Conservation (phyloP, 2,329 filamentous ascomycete genomes). For the Monilinia vaccinii-corymbosi region DNA sequence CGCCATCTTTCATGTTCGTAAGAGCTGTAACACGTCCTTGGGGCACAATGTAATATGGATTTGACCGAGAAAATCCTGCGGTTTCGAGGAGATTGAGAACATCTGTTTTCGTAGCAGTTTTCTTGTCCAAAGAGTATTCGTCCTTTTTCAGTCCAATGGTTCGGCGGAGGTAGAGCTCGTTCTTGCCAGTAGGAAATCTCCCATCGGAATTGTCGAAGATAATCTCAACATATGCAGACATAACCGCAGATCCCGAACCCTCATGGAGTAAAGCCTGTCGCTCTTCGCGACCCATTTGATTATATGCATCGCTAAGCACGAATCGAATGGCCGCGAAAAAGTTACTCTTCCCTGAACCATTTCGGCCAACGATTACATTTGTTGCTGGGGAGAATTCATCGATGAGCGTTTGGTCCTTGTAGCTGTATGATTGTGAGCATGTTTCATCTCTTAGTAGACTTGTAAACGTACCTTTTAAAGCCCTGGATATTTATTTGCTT, state of each 20-base stretch:
- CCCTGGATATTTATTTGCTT: conserved; percentile 99
- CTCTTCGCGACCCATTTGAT: conserved; percentile 90
- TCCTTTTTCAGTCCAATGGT: conserved; percentile 98
- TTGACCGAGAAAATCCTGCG: conserved; percentile 91
- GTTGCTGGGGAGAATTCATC: conserved; percentile 96
- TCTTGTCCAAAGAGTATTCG: conserved; percentile 94
- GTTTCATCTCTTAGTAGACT: neutral
- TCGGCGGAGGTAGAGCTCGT: conserved; percentile 81
- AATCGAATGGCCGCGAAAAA: conserved; percentile 99
- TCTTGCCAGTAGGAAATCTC: conserved; percentile 85
- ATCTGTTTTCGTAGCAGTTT: conserved; percentile 88
- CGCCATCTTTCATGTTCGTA: conserved; percentile 97
- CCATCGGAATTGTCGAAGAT: conserved; percentile 98
- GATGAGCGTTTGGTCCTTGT: conserved; percentile 98
- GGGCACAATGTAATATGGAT: conserved; percentile 98
- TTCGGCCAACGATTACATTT: conserved; percentile 97
- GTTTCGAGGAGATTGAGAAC: conserved; percentile 94
- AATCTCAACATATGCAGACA: conserved; percentile 99
- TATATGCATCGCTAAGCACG: conserved; percentile 95
- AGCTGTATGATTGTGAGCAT: conserved; percentile 45
- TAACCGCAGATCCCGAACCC: conserved; percentile 92
- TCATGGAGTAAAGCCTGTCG: conserved; percentile 94
- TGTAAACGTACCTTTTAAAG: conserved; percentile 76
- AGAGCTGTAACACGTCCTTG: conserved; percentile 92
- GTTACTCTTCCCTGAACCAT: conserved; percentile 98